Evolutionary conservation across 1,284 basidiomycete genomes (phyloP).

Genomic region (Heimioporus punctisporus): DNA sequence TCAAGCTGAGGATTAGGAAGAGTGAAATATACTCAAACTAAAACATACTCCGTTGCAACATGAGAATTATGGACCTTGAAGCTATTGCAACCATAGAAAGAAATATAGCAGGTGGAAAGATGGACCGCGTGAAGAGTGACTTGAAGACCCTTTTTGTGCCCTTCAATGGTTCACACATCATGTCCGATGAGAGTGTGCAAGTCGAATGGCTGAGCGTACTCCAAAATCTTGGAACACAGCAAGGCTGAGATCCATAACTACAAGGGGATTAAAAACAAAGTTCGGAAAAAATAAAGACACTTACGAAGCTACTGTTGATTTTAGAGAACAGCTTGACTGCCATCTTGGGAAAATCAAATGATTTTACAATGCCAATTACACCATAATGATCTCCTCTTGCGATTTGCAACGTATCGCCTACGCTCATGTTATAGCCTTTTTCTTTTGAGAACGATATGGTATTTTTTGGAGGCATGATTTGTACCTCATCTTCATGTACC

Average conservation of each 20-base stretch:
- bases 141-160: background rate
- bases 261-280: background rate
- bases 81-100: background rate
- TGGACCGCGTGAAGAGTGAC: background rate
- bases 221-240: no score
- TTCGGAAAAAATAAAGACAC: background rate
- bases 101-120: background rate
- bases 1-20: no score
- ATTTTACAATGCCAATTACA: no score
- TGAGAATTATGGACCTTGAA: background rate
- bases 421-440: no score
- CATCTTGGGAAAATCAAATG: no score
- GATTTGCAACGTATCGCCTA: no score
- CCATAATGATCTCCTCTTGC: no score
- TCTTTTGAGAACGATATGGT: no score
- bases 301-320: background rate
- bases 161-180: slow-evolving; percentile 1
- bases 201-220: no score
- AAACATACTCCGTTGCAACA: background rate
- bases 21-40: background rate
- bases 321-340: background rate
- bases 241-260: background rate
- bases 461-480: no score
- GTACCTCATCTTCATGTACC: no score
- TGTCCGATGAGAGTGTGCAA: background rate